Evolutionary conservation across 1,284 basidiomycete genomes (phyloP).

Genomic region (Apiotrichum veenhuisii): DNA sequence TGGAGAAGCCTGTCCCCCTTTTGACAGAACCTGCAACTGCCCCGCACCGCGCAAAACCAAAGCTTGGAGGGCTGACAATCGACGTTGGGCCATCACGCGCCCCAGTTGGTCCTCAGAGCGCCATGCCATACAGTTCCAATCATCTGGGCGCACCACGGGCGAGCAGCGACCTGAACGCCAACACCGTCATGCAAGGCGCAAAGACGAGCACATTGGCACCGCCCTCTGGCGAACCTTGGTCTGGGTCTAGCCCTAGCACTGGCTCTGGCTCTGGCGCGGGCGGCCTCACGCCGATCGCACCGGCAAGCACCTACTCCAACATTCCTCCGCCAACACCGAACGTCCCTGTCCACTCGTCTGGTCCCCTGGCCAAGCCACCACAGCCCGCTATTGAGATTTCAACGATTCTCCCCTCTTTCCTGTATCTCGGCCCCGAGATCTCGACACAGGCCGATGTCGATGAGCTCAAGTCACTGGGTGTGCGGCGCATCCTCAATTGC

Average conservation of each 20-base stretch:
- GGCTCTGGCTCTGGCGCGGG: no score
- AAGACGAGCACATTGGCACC: slow-evolving; percentile 3
- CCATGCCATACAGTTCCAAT: not conserved
- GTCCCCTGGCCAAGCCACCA: not conserved
- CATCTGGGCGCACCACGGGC: not conserved
- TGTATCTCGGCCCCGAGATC: slow-evolving; percentile 89
- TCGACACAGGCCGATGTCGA: slow-evolving; percentile 67
- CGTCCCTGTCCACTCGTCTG: slow-evolving; percentile 32
- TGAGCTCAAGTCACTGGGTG: slow-evolving; percentile 68
- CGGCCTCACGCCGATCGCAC: slow-evolving; percentile 50
- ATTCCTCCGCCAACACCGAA: slow-evolving; percentile 53
- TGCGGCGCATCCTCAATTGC: slow-evolving; percentile 84
- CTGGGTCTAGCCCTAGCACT: no score
- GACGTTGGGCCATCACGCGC: slow-evolving; percentile 15
- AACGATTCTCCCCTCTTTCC: slow-evolving; percentile 81
- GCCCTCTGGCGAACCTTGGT: slow-evolving; percentile 4
- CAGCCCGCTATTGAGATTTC: slow-evolving; percentile 63
- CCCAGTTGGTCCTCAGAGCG: slow-evolving; percentile 7
- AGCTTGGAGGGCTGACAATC: slow-evolving; percentile 8
- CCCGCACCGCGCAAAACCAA: not conserved
- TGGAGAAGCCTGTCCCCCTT: not conserved
- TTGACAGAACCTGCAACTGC: not conserved
- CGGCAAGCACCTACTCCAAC: slow-evolving; percentile 42
- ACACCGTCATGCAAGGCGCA: not conserved
- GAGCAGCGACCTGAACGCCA: not conserved